Evolutionary conservation across 2,329 filamentous ascomycete species (phyloP), one percentile per base, ranked within the genome.

Genomic region (Pyrenochaeta sp.): DNA sequence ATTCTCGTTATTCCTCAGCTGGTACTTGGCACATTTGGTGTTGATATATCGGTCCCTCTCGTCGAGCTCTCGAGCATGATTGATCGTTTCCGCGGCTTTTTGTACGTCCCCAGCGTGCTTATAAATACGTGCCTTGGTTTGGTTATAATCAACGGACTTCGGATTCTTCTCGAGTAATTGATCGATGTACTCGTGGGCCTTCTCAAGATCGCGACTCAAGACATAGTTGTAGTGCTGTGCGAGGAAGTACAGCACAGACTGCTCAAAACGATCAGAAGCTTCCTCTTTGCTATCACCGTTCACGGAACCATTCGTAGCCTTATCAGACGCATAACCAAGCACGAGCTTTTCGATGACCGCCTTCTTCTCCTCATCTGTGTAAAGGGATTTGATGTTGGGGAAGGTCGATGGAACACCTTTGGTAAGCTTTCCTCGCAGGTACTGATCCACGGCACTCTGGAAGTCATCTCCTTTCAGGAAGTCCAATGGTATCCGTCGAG

Each of bases 171-270:
- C 83, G 51, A 97, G 87, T 8, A 92, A 89, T 70, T 87, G 88
- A 35, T 96, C 87, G 48, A 95, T 87, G 66, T 87, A 93, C 50
- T 89, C 82, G 71, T 86, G 81, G 3, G 95, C 93, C 73, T 91
- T 94, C 44, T 80, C 61, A 17, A 97, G 81, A 68, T 97, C 84
- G 28, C 92, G 90, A 67, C 90, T 96, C 46, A 90, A 78, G 69
- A 88, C 81, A 71, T 96, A 96, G 76, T 96, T 94, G 79, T 96
- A 96, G 74, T 99, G 95, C 67, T 97, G 94, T 7, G 92, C 92
- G 40, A 99, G 83, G 77, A 95, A 99, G 73, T 95, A 97, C 35
- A 92, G 82, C 10, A 89, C 89, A 2, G 92, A 89, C 10, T 89
- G 83, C 61, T 88, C 81, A 66, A 93, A 93, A 23, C 76, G 68